phyloP scores from a whole-genome alignment of 768 basidiomycete species.

The Plicaturopsis crispa region DNA sequence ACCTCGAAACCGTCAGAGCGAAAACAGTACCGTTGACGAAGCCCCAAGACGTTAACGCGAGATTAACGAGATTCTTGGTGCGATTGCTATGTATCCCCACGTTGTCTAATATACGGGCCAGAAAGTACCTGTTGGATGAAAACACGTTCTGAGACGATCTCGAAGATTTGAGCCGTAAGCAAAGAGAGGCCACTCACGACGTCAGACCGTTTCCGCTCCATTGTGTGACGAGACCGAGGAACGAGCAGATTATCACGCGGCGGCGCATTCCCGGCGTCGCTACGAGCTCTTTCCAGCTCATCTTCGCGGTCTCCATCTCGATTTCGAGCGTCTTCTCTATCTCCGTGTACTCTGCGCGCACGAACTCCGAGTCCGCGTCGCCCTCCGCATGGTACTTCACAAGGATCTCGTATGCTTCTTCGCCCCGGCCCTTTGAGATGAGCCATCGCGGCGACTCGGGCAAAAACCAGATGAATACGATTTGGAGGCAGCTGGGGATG shows the following conservation, averaged over 20 bases:
- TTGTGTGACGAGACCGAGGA: conserved; percentile 51
- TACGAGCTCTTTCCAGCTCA: conserved; percentile 39
- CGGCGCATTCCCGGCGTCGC: conserved; percentile 43
- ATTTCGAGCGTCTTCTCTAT: conserved; percentile 49
- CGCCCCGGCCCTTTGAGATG: conserved; percentile 43
- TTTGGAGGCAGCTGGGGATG: conserved; percentile 43
- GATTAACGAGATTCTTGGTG: conserved; percentile 49
- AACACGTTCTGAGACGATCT: background rate
- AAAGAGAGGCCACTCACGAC: conserved; percentile 27
- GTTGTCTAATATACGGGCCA: conserved; percentile 46
- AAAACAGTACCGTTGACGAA: conserved; percentile 44
- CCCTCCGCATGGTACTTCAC: conserved; percentile 58
- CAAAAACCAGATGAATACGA: conserved; percentile 47
- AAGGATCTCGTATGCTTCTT: conserved; percentile 40
- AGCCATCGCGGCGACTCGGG: conserved; percentile 66
- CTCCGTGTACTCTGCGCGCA: conserved; percentile 49
- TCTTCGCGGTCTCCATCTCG: conserved; percentile 37
- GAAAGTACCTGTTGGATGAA: conserved; percentile 32
- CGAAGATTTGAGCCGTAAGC: conserved; percentile 1
- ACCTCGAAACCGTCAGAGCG: conserved; percentile 40
- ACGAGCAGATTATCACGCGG: conserved; percentile 38
- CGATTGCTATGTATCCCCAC: conserved; percentile 43
- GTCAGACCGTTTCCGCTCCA: conserved; percentile 61
- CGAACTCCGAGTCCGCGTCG: conserved; percentile 43
- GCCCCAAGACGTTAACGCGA: conserved; percentile 47